Percentiles rank a stretch among this genome's conserved stretches.
Conservation (phyloP, 345 rosid species). For the Linum trigynum region DNA sequence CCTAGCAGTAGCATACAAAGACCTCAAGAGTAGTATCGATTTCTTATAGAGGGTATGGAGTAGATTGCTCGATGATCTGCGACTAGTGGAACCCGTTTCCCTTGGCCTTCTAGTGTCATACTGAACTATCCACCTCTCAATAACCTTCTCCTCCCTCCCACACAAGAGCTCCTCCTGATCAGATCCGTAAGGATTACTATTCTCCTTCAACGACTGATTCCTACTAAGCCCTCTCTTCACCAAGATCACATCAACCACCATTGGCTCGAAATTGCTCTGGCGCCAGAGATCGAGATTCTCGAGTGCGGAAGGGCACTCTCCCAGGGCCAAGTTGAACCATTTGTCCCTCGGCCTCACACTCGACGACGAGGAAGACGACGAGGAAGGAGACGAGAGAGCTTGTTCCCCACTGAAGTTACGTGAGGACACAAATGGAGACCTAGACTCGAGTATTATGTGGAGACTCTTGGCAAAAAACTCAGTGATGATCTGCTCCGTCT, state of each 20-base stretch:
- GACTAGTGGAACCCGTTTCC: conserved; percentile 33
- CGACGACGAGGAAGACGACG: conserved; percentile 62
- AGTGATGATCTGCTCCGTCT: conserved; percentile 75
- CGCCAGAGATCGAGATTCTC: conserved; percentile 78
- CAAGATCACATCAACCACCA: conserved; percentile 84
- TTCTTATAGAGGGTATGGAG: conserved; percentile 67
- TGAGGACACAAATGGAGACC: conserved; percentile 76
- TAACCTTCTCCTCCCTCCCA: conserved; percentile 51
- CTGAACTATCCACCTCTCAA: conserved; percentile 92
- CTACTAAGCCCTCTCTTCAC: conserved; percentile 36
- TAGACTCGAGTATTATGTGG: conserved; percentile 79
- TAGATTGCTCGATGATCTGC: conserved; percentile 56
- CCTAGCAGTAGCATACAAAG: conserved; percentile 71
- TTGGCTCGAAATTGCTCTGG: conserved; percentile 55
- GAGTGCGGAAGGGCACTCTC: conserved; percentile 74
- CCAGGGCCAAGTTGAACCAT: conserved; percentile 89
- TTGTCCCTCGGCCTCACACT: conserved; percentile 79
- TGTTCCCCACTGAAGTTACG: conserved; percentile 81
- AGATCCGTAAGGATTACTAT: conserved; percentile 34
- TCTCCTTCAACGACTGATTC: conserved; percentile 45
- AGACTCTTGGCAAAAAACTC: conserved; percentile 88
- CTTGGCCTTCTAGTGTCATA: conserved; percentile 58
- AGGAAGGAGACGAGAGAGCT: conserved; percentile 57
- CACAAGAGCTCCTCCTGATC: conserved; percentile 59
- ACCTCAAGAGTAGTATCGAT: conserved; percentile 67